Percentiles rank a stretch among this genome's conserved stretches.
Evolutionary conservation across 768 basidiomycete species (phyloP).

Genomic region (Postia placenta): DNA sequence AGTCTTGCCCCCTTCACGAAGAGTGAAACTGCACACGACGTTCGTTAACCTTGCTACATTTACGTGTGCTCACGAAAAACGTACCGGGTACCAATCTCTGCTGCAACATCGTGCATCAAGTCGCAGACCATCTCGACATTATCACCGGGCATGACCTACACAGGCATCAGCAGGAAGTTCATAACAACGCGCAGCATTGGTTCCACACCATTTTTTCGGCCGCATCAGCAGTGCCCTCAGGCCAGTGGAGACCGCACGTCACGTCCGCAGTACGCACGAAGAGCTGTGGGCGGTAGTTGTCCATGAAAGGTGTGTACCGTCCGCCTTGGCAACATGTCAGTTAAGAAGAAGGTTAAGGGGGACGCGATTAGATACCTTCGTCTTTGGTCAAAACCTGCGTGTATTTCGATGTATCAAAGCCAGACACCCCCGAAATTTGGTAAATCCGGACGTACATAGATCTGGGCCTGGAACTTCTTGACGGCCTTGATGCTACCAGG

Average conservation of each 20-base stretch:
- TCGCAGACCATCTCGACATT: slow-evolving; percentile 90
- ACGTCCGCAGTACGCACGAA: slow-evolving; percentile 96
- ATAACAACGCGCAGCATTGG: not conserved
- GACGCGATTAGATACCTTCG: slow-evolving; percentile 49
- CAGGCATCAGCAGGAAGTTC: not conserved
- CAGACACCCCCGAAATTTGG: not conserved
- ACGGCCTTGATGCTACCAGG: slow-evolving; percentile 92
- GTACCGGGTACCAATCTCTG: slow-evolving; percentile 80
- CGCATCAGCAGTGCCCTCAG: slow-evolving; percentile 73
- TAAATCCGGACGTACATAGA: slow-evolving; percentile 76
- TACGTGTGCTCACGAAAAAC: too few species aligned
- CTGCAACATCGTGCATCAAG: slow-evolving; percentile 79
- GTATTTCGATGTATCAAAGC: too few species aligned
- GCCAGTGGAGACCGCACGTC: slow-evolving; percentile 80
- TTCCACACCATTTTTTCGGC: slow-evolving; percentile 77
- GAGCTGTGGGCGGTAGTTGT: slow-evolving; percentile 91
- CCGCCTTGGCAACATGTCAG: slow-evolving; percentile 38
- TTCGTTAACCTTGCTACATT: too few species aligned
- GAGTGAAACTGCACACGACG: slow-evolving; percentile 55
- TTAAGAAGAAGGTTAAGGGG: not conserved
- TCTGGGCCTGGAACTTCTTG: slow-evolving; percentile 90
- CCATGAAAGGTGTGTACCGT: slow-evolving; percentile 88
- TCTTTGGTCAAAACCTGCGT: slow-evolving; percentile 83
- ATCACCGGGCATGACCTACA: slow-evolving; percentile 93
- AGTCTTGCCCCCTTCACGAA: slow-evolving; percentile 93